phyloP scores from a whole-genome alignment of 2,329 filamentous ascomycete species.

The Aspergillus luchuensis region DNA sequence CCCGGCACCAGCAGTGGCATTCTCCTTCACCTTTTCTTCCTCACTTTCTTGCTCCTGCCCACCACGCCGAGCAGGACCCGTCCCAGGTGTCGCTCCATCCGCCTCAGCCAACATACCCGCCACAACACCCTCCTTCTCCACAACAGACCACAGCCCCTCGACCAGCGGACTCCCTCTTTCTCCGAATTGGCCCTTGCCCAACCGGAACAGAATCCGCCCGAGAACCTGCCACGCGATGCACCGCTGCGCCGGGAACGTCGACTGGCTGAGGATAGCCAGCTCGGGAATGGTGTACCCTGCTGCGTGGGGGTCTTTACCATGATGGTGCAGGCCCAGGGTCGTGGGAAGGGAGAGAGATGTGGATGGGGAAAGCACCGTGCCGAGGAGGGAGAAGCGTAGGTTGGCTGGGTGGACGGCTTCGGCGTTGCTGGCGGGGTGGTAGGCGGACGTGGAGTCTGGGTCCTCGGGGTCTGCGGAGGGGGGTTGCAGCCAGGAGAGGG shows the following conservation, averaged over 20 bases:
- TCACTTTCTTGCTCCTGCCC: constrained; percentile 36
- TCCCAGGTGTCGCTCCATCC: constrained; percentile 50
- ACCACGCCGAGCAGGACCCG: constrained; percentile 27
- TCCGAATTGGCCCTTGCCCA: constrained; percentile 73
- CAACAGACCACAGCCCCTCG: constrained; percentile 77
- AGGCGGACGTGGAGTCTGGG: constrained; percentile 71
- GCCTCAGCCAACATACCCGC: constrained; percentile 78
- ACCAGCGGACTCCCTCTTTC: constrained; percentile 65
- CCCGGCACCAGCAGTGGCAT: neutral
- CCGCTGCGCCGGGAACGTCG: constrained; percentile 79
- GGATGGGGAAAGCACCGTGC: constrained; percentile 75
- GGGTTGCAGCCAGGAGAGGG: constrained; percentile 87
- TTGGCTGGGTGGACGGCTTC: constrained; percentile 67
- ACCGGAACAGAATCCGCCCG: constrained; percentile 77
- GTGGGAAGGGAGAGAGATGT: constrained; percentile 73
- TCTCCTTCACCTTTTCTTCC: no score
- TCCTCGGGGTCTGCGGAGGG: constrained; percentile 62
- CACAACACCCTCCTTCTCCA: constrained; percentile 75
- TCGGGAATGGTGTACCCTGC: constrained; percentile 93
- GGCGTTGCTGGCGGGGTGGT: constrained; percentile 73
- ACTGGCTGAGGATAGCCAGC: constrained; percentile 76
- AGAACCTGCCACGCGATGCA: constrained; percentile 92
- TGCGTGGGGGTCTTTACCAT: constrained; percentile 86
- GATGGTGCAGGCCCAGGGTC: constrained; percentile 84
- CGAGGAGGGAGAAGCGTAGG: constrained; percentile 86